Evolutionary conservation across 179 eudicot genomes (phyloP), one percentile per base, ranked within the genome.

Genomic region (Patellifolia procumbens): DNA sequence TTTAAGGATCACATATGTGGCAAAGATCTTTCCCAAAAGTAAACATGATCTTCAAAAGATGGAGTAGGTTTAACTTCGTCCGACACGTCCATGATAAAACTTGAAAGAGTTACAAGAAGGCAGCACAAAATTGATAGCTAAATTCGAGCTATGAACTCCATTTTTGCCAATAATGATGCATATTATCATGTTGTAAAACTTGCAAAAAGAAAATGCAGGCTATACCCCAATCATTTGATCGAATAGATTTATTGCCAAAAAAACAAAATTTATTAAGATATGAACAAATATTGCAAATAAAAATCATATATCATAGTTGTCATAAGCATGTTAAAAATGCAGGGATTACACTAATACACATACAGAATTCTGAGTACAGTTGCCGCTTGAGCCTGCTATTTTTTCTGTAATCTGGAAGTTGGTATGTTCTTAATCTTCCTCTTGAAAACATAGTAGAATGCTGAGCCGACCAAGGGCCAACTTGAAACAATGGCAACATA

Each of bases 391-490:
- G 72, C 39, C 78, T n/a, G 62, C 75, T 73, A 83, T 79, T 79
- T 72, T 78, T 74, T 81, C 42, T 46, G 79, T n/a, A 81, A 28
- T 31, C 68, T 42, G 10, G 89, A 68, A 29, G 81, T 82, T n/a
- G 76, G 58, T 16, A 74, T 29, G 20, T 64, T 84, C 78, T 79
- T 70, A 0, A 79, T 73, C 85, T 80, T 91, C 76, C 87, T 88
- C 78, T 79, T 86, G 74, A 86, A 84, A 73, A 90, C 86, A 80
- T 81, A 77, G 68, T 73, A 66, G 39, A 92, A 69, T 34, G 87
- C 94, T 19, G 94, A 83, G 53, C 97, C 94, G 42, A 92, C 82
- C 62, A 91, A 53, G 6, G 97, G 98, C 94, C 89, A 90, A 45
- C 89, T 90, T 24, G 92, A 83, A 59, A 85, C 74, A 52, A 94